Conservation (phyloP, 306 rosid genomes). For the Luffa aegyptiaca region DNA sequence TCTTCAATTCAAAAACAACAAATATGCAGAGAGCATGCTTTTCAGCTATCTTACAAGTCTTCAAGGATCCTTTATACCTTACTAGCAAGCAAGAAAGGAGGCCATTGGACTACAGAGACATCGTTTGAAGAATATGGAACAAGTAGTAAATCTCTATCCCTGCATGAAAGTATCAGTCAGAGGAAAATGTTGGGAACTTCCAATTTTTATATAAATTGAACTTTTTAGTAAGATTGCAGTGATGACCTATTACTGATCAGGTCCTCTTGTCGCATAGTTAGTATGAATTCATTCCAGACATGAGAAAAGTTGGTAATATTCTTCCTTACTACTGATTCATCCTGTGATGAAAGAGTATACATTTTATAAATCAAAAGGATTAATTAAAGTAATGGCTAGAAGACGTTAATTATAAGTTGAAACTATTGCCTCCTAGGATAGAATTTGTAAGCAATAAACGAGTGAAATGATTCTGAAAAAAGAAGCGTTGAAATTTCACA, state of each 20-base stretch:
- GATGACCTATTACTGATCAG: conserved; percentile 74
- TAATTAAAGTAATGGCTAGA: background rate
- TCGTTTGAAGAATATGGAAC: conserved; percentile 58
- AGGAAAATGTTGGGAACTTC: background rate
- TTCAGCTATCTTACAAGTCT: background rate
- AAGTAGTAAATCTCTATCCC: conserved; percentile 83
- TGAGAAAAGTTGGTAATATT: conserved; percentile 70
- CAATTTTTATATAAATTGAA: conserved; percentile 1
- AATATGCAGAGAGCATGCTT: conserved; percentile 18
- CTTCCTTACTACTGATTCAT: conserved; percentile 27
- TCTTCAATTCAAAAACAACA: conserved; percentile 11
- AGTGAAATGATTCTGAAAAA: background rate
- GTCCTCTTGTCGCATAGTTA: conserved; percentile 81
- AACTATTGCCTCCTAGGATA: background rate
- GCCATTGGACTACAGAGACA: conserved; percentile 86
- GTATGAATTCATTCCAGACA: conserved; percentile 85
- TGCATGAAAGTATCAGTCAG: conserved; percentile 23
- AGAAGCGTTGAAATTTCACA: background rate
- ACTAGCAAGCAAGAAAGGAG: conserved; percentile 98
- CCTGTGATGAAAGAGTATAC: conserved; percentile 40
- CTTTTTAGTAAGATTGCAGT: conserved; percentile 1
- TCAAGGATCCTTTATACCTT: conserved; percentile 39
- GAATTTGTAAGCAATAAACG: background rate
- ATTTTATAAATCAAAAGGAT: conserved; percentile 10
- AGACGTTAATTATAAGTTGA: background rate